These are phyloP conservation scores for Apiospora hydei DNA, from an alignment of 2,329 filamentous ascomycete genomes.

Conservation along the genomic window DNA sequence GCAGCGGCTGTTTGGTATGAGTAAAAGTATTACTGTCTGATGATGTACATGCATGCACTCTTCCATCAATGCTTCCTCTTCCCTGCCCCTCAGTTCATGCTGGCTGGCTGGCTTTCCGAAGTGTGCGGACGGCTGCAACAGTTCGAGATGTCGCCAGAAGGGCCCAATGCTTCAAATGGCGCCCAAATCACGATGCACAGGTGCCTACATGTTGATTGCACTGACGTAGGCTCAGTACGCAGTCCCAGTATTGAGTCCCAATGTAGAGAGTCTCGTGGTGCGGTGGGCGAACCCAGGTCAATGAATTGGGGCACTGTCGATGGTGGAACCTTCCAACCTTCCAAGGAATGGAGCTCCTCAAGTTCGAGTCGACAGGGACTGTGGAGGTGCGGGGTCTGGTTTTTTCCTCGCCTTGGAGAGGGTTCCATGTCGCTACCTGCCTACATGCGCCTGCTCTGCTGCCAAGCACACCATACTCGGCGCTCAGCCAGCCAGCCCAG, in stretches of 20 bases:
- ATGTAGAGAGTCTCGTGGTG: constrained; percentile 2
- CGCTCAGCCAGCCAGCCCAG: constrained; percentile 11
- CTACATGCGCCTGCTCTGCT: neutral
- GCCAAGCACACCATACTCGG: neutral
- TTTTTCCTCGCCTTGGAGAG: constrained; percentile 10
- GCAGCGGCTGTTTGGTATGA: neutral
- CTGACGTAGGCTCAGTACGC: constrained; percentile 5
- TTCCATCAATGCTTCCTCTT: neutral
- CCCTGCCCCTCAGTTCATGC: constrained; percentile 7
- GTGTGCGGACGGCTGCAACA: neutral
- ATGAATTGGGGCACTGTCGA: neutral
- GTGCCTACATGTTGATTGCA: neutral
- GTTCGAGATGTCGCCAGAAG: neutral
- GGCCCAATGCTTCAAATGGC: neutral
- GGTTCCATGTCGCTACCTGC: neutral
- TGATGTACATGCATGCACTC: neutral
- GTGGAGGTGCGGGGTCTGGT: constrained; percentile 14
- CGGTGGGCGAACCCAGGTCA: neutral
- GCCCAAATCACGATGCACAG: neutral
- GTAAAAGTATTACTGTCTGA: constrained; percentile 1
- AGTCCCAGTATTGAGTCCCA: constrained; percentile 16
- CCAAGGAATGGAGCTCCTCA: constrained; percentile 14
- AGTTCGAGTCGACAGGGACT: neutral
- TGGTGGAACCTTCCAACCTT: constrained; percentile 12
- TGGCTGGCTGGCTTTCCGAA: neutral